These are phyloP conservation scores for Moesziomyces sp. DNA, from an alignment of 1,284 basidiomycete species.

Conservation along the genomic window DNA sequence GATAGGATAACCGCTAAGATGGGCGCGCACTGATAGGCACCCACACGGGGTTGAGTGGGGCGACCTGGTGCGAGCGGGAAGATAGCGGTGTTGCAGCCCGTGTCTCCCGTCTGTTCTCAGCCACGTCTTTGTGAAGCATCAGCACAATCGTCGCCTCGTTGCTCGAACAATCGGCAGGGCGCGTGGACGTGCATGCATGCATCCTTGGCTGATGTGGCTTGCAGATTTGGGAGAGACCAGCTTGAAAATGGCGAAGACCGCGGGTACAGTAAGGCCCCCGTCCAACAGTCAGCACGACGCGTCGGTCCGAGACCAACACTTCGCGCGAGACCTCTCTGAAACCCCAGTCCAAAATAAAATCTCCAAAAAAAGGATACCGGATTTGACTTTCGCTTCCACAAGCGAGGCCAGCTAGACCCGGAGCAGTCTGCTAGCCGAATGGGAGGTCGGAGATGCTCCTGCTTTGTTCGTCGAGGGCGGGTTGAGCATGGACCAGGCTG, in stretches of 20 bases:
- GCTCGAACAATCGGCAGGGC: background rate
- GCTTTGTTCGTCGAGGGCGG: background rate
- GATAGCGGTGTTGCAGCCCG: too few species aligned
- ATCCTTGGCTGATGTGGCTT: background rate
- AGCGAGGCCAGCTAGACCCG: constrained; percentile 8
- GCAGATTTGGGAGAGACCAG: background rate
- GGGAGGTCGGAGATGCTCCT: background rate
- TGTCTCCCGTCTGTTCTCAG: too few species aligned
- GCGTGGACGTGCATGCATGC: background rate
- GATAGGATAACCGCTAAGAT: too few species aligned
- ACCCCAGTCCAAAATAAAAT: background rate
- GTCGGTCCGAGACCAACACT: background rate
- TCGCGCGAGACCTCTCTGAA: background rate
- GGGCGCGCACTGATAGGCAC: background rate
- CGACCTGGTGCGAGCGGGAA: too few species aligned
- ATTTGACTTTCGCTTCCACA: constrained; percentile 3
- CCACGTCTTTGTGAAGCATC: background rate
- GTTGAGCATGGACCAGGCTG: background rate
- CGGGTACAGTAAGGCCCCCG: background rate
- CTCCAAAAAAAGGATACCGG: background rate
- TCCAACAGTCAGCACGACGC: background rate
- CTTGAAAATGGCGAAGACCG: too few species aligned
- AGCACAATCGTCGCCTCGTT: background rate
- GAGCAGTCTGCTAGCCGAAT: constrained; percentile 1
- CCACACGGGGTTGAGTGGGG: background rate